Conservation (phyloP, 805 yeast species). For the Scheffersomyces amazonensis region DNA sequence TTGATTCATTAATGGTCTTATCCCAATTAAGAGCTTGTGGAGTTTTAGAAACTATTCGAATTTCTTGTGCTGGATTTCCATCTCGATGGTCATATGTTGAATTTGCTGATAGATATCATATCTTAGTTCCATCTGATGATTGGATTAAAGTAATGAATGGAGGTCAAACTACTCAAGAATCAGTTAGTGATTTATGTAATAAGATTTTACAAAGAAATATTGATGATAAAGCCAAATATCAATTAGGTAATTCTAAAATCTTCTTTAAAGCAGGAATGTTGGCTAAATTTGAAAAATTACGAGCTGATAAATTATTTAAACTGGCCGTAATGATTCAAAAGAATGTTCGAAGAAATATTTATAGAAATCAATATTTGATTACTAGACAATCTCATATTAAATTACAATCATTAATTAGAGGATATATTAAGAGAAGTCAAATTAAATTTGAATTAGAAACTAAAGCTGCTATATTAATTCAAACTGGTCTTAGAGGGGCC, state of each 20-base stretch:
- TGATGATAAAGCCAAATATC: constrained; percentile 68
- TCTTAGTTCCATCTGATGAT: constrained; percentile 67
- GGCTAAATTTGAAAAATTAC: constrained; percentile 82
- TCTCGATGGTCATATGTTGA: constrained; percentile 94
- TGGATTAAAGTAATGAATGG: constrained; percentile 59
- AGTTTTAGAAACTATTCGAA: constrained; percentile 93
- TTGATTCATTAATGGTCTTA: constrained; percentile 91
- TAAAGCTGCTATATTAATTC: constrained; percentile 67
- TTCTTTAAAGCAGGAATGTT: constrained; percentile 96
- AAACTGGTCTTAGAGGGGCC: constrained; percentile 60
- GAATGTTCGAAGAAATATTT: constrained; percentile 62
- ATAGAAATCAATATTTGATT: constrained; percentile 58
- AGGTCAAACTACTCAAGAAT: constrained; percentile 42
- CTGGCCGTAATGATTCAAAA: constrained; percentile 87
- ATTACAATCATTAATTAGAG: constrained; percentile 65
- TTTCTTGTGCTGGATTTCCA: constrained; percentile 98
- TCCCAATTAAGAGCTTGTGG: constrained; percentile 98
- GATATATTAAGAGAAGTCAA: constrained; percentile 53
- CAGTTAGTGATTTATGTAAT: constrained; percentile 63
- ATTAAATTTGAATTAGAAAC: constrained; percentile 54
- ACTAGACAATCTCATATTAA: constrained; percentile 51
- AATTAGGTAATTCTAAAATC: constrained; percentile 88
- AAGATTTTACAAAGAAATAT: constrained; percentile 64
- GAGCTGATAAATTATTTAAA: constrained; percentile 71
- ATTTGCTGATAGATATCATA: constrained; percentile 85